Base-by-base conservation (phyloP, 2,329 filamentous ascomycete genomes). In the Pleurostoma richardsiae region DNA sequence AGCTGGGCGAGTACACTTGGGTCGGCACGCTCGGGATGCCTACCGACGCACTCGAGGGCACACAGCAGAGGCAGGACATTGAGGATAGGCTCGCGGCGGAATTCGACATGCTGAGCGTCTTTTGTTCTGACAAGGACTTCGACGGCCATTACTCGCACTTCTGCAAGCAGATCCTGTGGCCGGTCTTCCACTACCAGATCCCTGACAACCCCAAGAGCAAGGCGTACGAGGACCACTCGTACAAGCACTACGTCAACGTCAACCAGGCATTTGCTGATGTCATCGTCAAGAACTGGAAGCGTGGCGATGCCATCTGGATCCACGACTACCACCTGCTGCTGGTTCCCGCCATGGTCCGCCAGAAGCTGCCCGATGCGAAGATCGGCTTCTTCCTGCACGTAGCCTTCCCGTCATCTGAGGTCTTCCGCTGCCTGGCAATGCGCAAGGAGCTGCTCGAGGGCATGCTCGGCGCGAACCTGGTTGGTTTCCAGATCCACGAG, bases 131-230 rank as follows among this genome's bases (percentile, higher is more conserved):
- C 69, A 90, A 86, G 61, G 91, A 97, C 66, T 90, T 96, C 61
- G 87, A 96, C 59, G 90, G 91, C 1, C 91, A 96, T 68, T 97
- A 97, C 62, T 82, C 86, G 10, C 91, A 96, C 67, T 97, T 94
- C 64, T 96, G 91, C 83, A 97, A 97, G 72, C 90, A 92, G 61
- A 96, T 97, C 46, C 76, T 97, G 5, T 97, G 92, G 92, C 92
- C 92, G 1, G 91, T 96, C 50, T 95, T 97, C 67, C 91, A 97
- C 68, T 97, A 97, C 65, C 91, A 96, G 67, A 95, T 97, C 49
- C 94, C 92, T 0, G 94, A 97, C 63, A 95, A 95, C 62, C 92
- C 92, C 29, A 96, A 96, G 76, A 96, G 90, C 80, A 97, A 97
- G 66, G 92, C 92, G 0, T 97, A 96, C 64, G 87, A 95, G 65